phyloP scores from a whole-genome alignment of 352 stramenopile species.

The Elongisporangium senticosum region DNA sequence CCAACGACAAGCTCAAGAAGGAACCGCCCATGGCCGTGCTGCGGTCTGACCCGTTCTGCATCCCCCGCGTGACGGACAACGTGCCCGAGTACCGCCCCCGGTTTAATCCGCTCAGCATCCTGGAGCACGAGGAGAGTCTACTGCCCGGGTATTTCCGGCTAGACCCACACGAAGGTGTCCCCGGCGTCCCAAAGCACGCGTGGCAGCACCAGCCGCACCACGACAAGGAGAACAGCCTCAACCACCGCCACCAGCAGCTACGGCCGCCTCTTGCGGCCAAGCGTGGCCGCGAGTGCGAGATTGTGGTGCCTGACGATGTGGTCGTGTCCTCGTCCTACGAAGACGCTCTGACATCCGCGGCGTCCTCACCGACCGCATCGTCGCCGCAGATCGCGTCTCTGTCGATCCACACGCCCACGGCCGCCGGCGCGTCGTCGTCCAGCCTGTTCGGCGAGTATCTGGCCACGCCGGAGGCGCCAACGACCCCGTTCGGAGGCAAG shows the following conservation, averaged over 20 bases:
- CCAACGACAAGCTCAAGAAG: slow-evolving; percentile 60
- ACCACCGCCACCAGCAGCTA: background rate
- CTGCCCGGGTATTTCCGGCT: slow-evolving; percentile 57
- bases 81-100: slow-evolving; percentile 57
- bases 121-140: slow-evolving; percentile 63
- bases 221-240: background rate
- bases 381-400: background rate
- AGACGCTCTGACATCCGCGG: background rate
- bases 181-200: slow-evolving; percentile 2
- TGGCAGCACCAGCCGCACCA: background rate
- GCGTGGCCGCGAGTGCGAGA: slow-evolving; percentile 3
- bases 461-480: background rate
- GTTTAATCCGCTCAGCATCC: slow-evolving; percentile 70
- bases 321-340: background rate
- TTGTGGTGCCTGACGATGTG: background rate
- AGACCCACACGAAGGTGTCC: slow-evolving; percentile 33
- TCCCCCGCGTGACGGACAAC: slow-evolving; percentile 69
- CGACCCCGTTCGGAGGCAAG: slow-evolving; percentile 19
- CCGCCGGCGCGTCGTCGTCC: background rate
- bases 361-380: background rate
- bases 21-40: slow-evolving; percentile 41
- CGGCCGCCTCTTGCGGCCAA: slow-evolving; percentile 2
- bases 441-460: background rate
- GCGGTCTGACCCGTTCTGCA: slow-evolving; percentile 60
- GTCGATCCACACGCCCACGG: background rate